Base-by-base conservation (phyloP, 176 grass and related monocot species). In the Juncus inflexus region DNA sequence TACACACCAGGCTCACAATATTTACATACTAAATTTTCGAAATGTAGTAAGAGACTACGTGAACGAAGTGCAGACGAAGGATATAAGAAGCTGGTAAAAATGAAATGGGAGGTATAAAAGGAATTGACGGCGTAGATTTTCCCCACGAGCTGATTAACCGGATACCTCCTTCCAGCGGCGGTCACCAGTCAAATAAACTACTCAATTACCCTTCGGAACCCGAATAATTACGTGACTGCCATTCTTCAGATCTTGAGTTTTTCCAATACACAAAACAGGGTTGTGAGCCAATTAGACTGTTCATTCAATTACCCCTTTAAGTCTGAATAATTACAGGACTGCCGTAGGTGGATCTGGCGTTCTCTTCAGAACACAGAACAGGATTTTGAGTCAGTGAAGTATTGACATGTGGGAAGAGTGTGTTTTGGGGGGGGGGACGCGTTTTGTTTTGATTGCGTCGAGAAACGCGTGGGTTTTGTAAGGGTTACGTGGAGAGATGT, bases 81-180 rank as follows among this genome's bases (percentile, higher is more conserved):
- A 28, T 28, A 28, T 28, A 28, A 28, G 0, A 28, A 53, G 50
- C 14, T 4, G 2, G 15, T 3, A 35, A 65, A 41, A 15, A 15
- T 14, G 5, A 14, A 50, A n/a, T 12, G 28, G 1, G 42, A 47
- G 0, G 43, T 19, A 0, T 42, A 50, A 37, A 58, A 49, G 12
- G 12, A 81, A 76, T 77, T 65, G 14, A 82, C 73, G 79, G 59
- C 40, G 11, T 3, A 19, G 64, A 71, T 69, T 40, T 52, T 54
- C 47, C 10, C 7, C 65, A 52, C 50, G 11, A 38, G 2, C 37
- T 56, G 36, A 57, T 69, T 8, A 35, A 4, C 5, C 7, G 50
- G 37, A 14, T 51, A 56, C 50, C 35, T 69, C 66, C 7, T 1
- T 14, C 13, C 42, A 66, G 8, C 9, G 42, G 63, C 42, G 63